Base-by-base conservation (phyloP, 2,329 filamentous ascomycete genomes). In the Pseudocercospora macadamiae region DNA sequence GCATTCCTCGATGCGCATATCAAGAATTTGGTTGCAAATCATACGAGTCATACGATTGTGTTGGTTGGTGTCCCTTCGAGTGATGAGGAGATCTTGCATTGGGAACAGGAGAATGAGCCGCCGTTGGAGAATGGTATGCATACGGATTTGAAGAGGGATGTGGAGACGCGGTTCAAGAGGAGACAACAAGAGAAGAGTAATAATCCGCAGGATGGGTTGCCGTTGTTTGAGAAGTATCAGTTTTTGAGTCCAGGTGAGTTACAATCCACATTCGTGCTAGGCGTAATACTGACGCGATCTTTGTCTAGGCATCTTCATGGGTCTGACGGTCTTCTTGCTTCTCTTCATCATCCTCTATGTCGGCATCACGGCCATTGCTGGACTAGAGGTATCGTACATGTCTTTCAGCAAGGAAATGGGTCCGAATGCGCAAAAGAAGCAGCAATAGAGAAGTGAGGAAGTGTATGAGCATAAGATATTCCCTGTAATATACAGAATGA, bases 361-460 rank as follows among this genome's bases (percentile, higher is more conserved):
- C 57, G 95, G 89, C 12, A 78, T 97, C 55, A 85, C 77, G 60
- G 92, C 90, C 12, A 81, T 97, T 10, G 80, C 84, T 5, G 93
- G 91, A 66, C 82, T 99, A 16, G 83, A 97, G 74, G 91, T 97
- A 26, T 90, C 91, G 1, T 97, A 97, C 74, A 91, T 90, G 63
- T 92, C 95, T 1, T 99, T 97, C 73, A 93, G 96, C 73, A 97
- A 96, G 81, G 93, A 97, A 68, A 96, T 91, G 82, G 91, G 92
- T 0, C 90, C 91, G n/a, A 82, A 86, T 34, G 89, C 89, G 28
- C 90, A 96, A 77, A 96, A 93, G 85, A 96, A 86, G 73, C 76
- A 91, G 80, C 83, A 88, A 76, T 83, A 82, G 7, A 8, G 30
- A 32, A 12, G 0, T 34, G 16, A 3, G 34, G 9, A 4, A 21